Base-by-base conservation (phyloP, 177 flowering plant genomes). In the Tripterygium wilfordii region DNA sequence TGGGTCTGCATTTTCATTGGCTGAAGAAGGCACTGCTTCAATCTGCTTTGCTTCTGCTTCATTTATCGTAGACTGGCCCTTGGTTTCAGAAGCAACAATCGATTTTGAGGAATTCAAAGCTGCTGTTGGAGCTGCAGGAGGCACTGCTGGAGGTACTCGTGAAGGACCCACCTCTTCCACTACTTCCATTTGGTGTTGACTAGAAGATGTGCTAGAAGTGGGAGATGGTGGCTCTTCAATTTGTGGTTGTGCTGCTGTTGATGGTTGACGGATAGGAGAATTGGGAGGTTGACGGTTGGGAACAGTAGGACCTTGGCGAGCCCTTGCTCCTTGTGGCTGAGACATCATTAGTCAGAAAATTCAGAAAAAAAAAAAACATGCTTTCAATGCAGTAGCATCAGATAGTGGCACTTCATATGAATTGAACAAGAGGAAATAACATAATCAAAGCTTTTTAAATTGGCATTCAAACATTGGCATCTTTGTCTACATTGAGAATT, bases 141-240 rank as follows among this genome's bases (percentile, higher is more conserved):
- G 17, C 19, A 48, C 38, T 39, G 65, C 42, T 57, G 60, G 40
- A 30, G 72, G 63, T 24, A 66, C 67, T 49, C 61, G 49, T 5
- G 71, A 42, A 16, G 82, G 51, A 17, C 33, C 69, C 1, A 33
- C 64, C 41, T 63, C 76, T 42, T 72, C 68, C 25, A 53, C 57
- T 43, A 61, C 51, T 42, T 67, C 82, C 29, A 52, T 56, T 36
- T 63, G 66, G 49, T 62, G 48, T 51, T 64, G 69, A 41, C 68
- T 61, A 10, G 95, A 74, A 23, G 77, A 58, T 56, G 72, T 44
- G 39, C 78, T 57, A 13, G 76, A 65, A 38, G 76, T 52, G 18
- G 75, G 82, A 48, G 86, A 73, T 24, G 75, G 59, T 23, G 76
- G 82, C 49, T 72, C 65, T 50, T 65, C 64, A 43, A 35, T 15